Evolutionary conservation across 208 protist species (phyloP).

Genomic region (Eutreptiella sp.): DNA sequence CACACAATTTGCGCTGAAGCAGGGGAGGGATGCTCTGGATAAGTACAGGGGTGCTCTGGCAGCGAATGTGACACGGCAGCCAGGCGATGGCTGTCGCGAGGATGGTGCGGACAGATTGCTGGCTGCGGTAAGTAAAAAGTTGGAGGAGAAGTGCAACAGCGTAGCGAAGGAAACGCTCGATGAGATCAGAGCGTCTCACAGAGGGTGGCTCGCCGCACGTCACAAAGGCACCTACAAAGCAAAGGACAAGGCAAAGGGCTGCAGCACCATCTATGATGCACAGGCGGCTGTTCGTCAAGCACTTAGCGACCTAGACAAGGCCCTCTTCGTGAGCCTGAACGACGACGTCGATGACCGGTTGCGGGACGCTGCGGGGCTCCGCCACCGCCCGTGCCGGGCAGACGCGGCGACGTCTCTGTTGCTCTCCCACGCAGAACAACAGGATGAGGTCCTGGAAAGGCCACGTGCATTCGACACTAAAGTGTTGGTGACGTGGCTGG

Average conservation of each 20-base stretch:
- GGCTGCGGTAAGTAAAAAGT: too few species aligned
- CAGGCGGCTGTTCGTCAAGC: slow-evolving; percentile 39
- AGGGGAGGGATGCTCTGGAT: too few species aligned
- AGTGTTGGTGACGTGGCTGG: slow-evolving; percentile 53
- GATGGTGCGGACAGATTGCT: too few species aligned
- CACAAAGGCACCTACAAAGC: slow-evolving; percentile 42
- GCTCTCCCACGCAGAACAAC: not conserved
- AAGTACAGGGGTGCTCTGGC: too few species aligned
- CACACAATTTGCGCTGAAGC: too few species aligned
- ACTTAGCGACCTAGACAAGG: slow-evolving; percentile 7
- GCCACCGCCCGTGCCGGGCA: not conserved
- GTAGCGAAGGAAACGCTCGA: slow-evolving; percentile 49
- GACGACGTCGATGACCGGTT: slow-evolving; percentile 37
- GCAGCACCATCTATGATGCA: slow-evolving; percentile 51
- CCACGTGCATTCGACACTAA: slow-evolving; percentile 64
- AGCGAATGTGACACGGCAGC: too few species aligned
- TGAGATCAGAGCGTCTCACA: slow-evolving; percentile 56
- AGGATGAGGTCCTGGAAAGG: slow-evolving; percentile 32
- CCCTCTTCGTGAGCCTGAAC: slow-evolving; percentile 24
- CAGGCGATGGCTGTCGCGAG: too few species aligned
- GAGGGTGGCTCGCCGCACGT: slow-evolving; percentile 55
- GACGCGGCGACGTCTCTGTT: not conserved
- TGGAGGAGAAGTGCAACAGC: not conserved
- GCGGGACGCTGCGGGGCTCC: slow-evolving; percentile 41
- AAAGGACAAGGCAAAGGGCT: slow-evolving; percentile 30